Evolutionary conservation across 2,329 filamentous ascomycete genomes (phyloP).

Genomic region (Monilinia aucupariae): DNA sequence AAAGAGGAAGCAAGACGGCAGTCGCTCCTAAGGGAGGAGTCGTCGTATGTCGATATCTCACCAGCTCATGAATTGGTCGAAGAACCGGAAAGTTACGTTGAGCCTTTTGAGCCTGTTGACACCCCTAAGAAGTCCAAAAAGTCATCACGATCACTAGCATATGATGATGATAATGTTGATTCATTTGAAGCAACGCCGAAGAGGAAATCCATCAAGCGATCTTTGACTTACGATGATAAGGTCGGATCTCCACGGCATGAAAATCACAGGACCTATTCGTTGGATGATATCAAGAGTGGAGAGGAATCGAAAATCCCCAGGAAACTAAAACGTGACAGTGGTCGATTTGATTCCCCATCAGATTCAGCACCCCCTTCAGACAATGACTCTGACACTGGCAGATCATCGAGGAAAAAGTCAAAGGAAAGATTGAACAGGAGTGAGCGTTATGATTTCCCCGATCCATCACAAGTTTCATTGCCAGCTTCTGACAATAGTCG

Average conservation of each 20-base stretch:
- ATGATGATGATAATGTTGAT: constrained; percentile 17
- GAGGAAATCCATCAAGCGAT: constrained; percentile 34
- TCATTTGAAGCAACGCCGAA: background rate
- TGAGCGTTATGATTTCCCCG: constrained; percentile 28
- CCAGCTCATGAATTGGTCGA: constrained; percentile 25
- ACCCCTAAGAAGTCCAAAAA: constrained; percentile 31
- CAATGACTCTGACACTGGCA: constrained; percentile 23
- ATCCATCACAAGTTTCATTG: constrained; percentile 31
- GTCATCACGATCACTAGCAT: constrained; percentile 32
- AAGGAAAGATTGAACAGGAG: constrained; percentile 28
- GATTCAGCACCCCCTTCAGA: constrained; percentile 19
- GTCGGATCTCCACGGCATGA: constrained; percentile 30
- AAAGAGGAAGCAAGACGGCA: constrained; percentile 38
- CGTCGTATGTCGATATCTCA: constrained; percentile 23
- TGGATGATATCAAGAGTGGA: constrained; percentile 32
- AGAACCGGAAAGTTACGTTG: constrained; percentile 32
- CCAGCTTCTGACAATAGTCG: constrained; percentile 31
- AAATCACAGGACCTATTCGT: constrained; percentile 32
- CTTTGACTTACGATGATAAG: constrained; percentile 36
- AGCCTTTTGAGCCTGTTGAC: constrained; percentile 29
- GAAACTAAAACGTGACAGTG: constrained; percentile 36
- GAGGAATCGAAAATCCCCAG: constrained; percentile 37
- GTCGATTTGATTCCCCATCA: constrained; percentile 28
- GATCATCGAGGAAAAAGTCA: constrained; percentile 25
- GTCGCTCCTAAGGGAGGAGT: constrained; percentile 33